These are phyloP conservation scores for Vaccinium myrtillus DNA, from an alignment of 148 eudicot species.

Conservation along the genomic window DNA sequence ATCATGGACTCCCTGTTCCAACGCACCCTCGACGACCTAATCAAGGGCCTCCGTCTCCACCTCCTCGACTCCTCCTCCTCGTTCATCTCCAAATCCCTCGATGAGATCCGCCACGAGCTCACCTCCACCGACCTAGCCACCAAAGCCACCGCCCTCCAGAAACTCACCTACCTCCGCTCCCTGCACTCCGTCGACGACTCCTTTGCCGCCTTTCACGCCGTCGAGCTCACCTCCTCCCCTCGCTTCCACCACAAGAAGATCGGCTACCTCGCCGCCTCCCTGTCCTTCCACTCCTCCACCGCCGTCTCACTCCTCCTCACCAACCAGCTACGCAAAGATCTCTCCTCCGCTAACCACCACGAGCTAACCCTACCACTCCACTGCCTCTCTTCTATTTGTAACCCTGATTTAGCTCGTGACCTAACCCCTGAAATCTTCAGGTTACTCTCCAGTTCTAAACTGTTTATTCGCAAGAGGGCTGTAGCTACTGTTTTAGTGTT, in stretches of 20 bases:
- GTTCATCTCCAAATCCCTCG: conserved; percentile 65
- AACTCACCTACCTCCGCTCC: conserved; percentile 65
- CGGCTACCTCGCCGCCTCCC: conserved; percentile 69
- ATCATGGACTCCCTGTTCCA: conserved; percentile 79
- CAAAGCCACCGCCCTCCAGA: conserved; percentile 73
- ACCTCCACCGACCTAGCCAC: conserved; percentile 70
- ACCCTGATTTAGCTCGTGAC: conserved; percentile 65
- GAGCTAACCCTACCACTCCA: conserved; percentile 69
- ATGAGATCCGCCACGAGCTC: conserved; percentile 70
- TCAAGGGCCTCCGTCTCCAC: conserved; percentile 67
- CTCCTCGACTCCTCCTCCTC: conserved; percentile 35
- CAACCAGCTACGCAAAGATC: conserved; percentile 80
- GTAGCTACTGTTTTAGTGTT: conserved; percentile 55
- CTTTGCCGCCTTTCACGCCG: conserved; percentile 69
- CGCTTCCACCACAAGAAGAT: conserved; percentile 52
- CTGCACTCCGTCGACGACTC: conserved; percentile 48
- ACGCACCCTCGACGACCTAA: conserved; percentile 64
- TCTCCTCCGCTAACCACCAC: conserved; percentile 44
- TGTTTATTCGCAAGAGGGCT: conserved; percentile 64
- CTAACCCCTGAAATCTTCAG: conserved; percentile 67
- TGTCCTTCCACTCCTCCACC: conserved; percentile 49
- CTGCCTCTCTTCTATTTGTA: conserved; percentile 50
- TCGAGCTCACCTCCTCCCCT: conserved; percentile 65
- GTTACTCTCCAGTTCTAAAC: conserved; percentile 46
- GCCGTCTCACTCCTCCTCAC: conserved; percentile 73